Base-by-base conservation (phyloP, 164 flowering plant species). In the Aristolochia californica region DNA sequence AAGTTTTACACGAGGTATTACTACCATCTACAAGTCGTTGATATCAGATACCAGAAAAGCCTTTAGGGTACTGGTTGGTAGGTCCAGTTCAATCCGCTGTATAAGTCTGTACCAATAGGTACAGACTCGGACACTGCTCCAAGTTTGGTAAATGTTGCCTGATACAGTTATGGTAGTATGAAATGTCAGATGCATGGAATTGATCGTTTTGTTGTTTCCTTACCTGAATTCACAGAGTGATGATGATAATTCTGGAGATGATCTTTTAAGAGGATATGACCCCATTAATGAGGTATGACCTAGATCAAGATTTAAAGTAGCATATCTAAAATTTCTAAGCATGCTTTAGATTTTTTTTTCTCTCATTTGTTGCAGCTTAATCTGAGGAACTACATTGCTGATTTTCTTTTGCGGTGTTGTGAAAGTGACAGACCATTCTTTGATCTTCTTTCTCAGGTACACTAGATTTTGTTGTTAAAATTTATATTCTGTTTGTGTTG, bases 251-350 rank as follows among this genome's bases (percentile, higher is more conserved):
- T 68, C 70, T 62, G 94, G 82, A 53, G 94, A 80, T 49, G 89
- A 82, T 45, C 66, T 76, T 38, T 63, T 81, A 21, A 67, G 73
- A 48, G 59, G 73, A 58, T 55, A 76, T 26, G 98, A 89, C 58
- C 90, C 95, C 21, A 80, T 89, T 54, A 84, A 88, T 64, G 85
- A 84, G 93, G 98, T 91, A 50, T 45, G 52, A 34, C 24, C 30
- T 53, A 22, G 24, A 40, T 43, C 10, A 9, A 2, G 15, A n/a
- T 1, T 12, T 40, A 0, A 45, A 43, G 14, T 26, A 22, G 3
- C 0, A 0, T 15, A 5, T 53, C 27, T 14, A 4, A 13, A 0
- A 27, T 12, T 17, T 53, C 56, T 25, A 38, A 22, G 5, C 18
- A 5, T 20, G 15, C 26, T 54, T 59, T 13, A 44, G 16, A 47